Evolutionary conservation across 495 filamentous ascomycete genomes (phyloP).

Genomic region (Beverwykella pulmonaria): DNA sequence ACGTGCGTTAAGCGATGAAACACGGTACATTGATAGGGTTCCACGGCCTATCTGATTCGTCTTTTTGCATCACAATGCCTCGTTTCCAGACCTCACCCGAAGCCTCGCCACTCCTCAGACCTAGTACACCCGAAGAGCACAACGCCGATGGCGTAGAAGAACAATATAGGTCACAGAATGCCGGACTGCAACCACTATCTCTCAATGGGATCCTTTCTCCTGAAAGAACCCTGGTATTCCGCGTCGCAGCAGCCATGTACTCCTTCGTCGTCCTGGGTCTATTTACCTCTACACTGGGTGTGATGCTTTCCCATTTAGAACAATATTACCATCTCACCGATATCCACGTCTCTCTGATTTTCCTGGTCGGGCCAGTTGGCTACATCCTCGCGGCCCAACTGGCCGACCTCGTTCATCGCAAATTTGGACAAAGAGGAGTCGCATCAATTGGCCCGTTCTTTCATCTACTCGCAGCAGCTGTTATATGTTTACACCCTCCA

Average conservation of each 20-base stretch:
- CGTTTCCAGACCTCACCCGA: too few species aligned
- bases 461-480: conserved; percentile 12
- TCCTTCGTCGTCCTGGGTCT: conserved; percentile 29
- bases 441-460: conserved; percentile 18
- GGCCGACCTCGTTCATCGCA: conserved; percentile 13
- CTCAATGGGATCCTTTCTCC: too few species aligned
- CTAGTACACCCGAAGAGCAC: too few species aligned
- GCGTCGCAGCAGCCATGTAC: conserved; percentile 24
- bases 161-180: too few species aligned
- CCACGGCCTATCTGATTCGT: too few species aligned
- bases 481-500: conserved; percentile 10
- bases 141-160: too few species aligned
- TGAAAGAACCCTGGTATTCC: not conserved
- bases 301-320: conserved; percentile 21
- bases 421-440: conserved; percentile 20
- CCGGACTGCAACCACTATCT: too few species aligned
- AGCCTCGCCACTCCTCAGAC: too few species aligned
- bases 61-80: too few species aligned
- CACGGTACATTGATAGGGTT: too few species aligned
- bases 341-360: conserved; percentile 27
- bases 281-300: conserved; percentile 24
- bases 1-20: too few species aligned
- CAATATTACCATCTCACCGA: conserved; percentile 25
- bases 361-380: conserved; percentile 16
- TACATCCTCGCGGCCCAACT: conserved; percentile 23